phyloP scores from a whole-genome alignment of 2,329 filamentous ascomycete species.

The Fusarium sp. region DNA sequence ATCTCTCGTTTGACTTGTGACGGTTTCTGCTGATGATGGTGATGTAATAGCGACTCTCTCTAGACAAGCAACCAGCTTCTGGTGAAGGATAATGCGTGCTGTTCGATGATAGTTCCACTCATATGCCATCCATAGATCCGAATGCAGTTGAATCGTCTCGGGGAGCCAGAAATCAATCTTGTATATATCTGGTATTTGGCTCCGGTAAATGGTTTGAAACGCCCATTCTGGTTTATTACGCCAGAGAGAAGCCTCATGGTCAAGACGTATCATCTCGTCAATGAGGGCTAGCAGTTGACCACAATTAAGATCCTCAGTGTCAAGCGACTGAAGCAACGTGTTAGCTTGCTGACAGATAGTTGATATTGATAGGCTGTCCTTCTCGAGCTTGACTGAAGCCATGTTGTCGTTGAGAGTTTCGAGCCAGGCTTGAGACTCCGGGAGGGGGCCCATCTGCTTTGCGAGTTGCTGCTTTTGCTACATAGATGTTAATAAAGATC shows the following conservation, averaged over 20 bases:
- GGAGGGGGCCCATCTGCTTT: slow-evolving; percentile 43
- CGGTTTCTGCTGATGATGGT: neutral
- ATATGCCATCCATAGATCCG: slow-evolving; percentile 55
- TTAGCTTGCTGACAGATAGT: slow-evolving; percentile 48
- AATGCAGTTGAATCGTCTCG: slow-evolving; percentile 49
- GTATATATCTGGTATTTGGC: slow-evolving; percentile 26
- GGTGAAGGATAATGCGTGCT: slow-evolving; percentile 52
- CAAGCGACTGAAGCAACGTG: slow-evolving; percentile 37
- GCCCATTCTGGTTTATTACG: slow-evolving; percentile 50
- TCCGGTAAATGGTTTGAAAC: slow-evolving; percentile 42
- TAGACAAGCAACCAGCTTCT: slow-evolving; percentile 50
- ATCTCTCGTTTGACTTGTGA: neutral
- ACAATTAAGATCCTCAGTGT: neutral
- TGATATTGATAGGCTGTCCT: slow-evolving; percentile 26
- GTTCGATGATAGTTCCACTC: slow-evolving; percentile 56
- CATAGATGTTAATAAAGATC: fast-evolving
- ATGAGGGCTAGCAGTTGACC: slow-evolving; percentile 42
- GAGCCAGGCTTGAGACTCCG: slow-evolving; percentile 48
- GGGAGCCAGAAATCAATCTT: slow-evolving; percentile 27
- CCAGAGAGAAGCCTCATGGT: slow-evolving; percentile 48
- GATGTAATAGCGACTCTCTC: slow-evolving; percentile 5
- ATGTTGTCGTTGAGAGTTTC: slow-evolving; percentile 46
- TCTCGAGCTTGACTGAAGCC: slow-evolving; percentile 34
- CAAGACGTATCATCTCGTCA: slow-evolving; percentile 47
- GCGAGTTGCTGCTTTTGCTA: slow-evolving; percentile 53